Conservation (phyloP, 176 grass and related monocot genomes). For the Avena insularis region DNA sequence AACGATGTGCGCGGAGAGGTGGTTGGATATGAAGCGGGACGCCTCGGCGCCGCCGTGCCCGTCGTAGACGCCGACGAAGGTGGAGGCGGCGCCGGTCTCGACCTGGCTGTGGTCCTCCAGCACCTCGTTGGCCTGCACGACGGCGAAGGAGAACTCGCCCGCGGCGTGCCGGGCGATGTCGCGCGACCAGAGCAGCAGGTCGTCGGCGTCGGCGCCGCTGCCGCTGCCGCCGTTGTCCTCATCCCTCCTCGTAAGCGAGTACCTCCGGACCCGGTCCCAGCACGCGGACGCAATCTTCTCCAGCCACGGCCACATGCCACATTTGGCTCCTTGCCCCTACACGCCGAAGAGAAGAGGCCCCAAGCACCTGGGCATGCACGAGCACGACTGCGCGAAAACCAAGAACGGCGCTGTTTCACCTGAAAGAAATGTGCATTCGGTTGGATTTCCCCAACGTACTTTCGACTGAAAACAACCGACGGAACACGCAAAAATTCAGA, state of each 20-base stretch:
- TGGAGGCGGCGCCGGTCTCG: conserved; percentile 68
- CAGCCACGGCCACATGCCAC: conserved; percentile 96
- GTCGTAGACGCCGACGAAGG: conserved; percentile 95
- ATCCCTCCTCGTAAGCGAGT: conserved; percentile 87
- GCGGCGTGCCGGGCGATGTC: conserved; percentile 74
- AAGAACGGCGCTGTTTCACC: conserved; percentile 1
- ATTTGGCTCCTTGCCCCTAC: conserved; percentile 52
- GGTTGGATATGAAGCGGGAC: conserved; percentile 82
- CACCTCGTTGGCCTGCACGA: conserved; percentile 94
- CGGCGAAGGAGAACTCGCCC: conserved; percentile 92
- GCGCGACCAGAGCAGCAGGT: conserved; percentile 78
- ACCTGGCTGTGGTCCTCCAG: conserved; percentile 98
- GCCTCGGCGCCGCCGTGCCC: conserved; percentile 97
- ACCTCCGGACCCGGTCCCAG: conserved; percentile 87
- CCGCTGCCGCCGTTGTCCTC: conserved; percentile 48
- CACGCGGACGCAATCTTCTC: conserved; percentile 82
- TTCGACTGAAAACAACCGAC: background rate
- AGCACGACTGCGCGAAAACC: background rate
- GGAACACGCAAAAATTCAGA: conserved; percentile 12
- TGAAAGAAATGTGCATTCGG: background rate
- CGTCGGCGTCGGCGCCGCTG: conserved; percentile 55
- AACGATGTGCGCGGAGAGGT: conserved; percentile 86
- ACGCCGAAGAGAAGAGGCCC: background rate
- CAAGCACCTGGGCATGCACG: background rate
- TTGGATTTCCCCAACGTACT: background rate